Evolutionary conservation across 2,329 filamentous ascomycete genomes (phyloP), one percentile per base, ranked within the genome.

Genomic region (Mycosphaerella sp.): DNA sequence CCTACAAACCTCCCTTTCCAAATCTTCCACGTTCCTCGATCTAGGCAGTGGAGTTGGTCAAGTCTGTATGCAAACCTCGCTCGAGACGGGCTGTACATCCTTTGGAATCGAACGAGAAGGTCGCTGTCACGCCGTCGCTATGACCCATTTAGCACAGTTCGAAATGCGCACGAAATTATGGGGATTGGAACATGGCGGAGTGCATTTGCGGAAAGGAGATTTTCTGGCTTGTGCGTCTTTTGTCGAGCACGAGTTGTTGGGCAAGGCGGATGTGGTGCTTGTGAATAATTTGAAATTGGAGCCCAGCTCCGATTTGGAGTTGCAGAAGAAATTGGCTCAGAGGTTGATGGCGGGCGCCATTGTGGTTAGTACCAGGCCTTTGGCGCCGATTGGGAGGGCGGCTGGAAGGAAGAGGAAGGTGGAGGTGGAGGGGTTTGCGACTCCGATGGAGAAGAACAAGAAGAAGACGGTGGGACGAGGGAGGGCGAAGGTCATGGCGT

Each of bases 271-370:
- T 66, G 89, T 96, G 12, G 80, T 97, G n/a, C 78, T 97, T 30
- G 89, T 96, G 62, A 97, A 97, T 73, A 97, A 97, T 71, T 89
- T 96, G 70, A 91, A 88, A 3, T 96, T 97, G 68, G 89, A 85
- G 5, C 84, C 89, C 12, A 79, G 85, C 62, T 79, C 95, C 46
- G 96, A 96, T 69, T 84, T 87, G 64, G 79, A 81, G 55, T 75
- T 97, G 42, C 81, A 90, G 58, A 82, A 86, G 60, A 87, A 93
- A 73, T 95, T 97, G 63, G 73, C 25, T 13, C 16, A 95, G 53
- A 89, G 96, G 64, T 75, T 95, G 58, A 96, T 95, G 70, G 78
- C 85, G 46, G 90, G 90, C 1, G 89, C 87, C 69, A 85, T 85
- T 68, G 86, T 97, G 50, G 84, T 96, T 32, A 95, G 88, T 45